Conservation (phyloP, 306 rosid genomes). For the Lathyrus tuberosus region DNA sequence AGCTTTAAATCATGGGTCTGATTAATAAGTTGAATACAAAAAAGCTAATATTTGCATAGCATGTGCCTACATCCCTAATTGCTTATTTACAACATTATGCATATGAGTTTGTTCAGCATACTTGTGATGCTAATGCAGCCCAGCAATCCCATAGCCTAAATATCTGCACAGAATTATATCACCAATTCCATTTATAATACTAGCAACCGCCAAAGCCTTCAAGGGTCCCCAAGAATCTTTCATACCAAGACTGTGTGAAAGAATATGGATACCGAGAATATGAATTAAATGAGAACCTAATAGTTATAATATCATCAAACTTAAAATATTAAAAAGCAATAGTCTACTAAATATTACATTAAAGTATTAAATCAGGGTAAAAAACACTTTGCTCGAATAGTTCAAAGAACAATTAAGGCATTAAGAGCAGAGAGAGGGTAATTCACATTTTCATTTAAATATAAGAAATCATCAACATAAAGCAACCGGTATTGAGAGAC, state of each 20-base stretch:
- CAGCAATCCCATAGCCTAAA: constrained; percentile 69
- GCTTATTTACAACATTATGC: not conserved
- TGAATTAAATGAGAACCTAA: constrained; percentile 12
- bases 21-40: not conserved
- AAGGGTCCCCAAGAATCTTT: constrained; percentile 93
- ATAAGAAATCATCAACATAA: not conserved
- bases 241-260: constrained; percentile 73
- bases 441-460: constrained; percentile 20
- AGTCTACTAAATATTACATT: constrained; percentile 7
- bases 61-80: not conserved
- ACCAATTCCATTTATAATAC: too few species aligned
- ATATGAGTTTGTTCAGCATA: constrained; percentile 37
- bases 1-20: not conserved
- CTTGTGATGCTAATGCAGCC: constrained; percentile 84
- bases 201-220: constrained; percentile 73
- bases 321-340: constrained; percentile 6
- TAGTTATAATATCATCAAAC: not conserved
- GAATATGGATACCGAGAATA: constrained; percentile 11
- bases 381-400: constrained; percentile 29
- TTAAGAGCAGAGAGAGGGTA: constrained; percentile 22
- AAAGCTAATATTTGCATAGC: not conserved
- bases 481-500: not conserved
- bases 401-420: constrained; percentile 11
- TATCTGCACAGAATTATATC: constrained; percentile 61
- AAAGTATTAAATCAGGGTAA: constrained; percentile 3